Percentiles rank a stretch among this genome's conserved stretches.
These are phyloP conservation scores for Hypomontagnella submonticulosa DNA, from an alignment of 495 filamentous ascomycete species.

Conservation along the genomic window DNA sequence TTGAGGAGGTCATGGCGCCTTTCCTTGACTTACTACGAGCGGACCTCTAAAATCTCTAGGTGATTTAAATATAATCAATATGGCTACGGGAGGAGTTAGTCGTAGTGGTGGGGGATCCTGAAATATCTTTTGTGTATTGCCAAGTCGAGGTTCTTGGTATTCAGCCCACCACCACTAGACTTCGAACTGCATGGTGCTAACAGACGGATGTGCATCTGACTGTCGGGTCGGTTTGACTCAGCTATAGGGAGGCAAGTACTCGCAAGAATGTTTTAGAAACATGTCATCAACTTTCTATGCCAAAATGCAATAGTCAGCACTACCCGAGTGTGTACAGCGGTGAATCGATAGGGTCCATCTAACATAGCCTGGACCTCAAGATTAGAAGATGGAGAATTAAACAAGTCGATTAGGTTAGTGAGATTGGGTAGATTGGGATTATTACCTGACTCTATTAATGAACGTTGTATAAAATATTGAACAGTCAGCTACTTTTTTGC, in stretches of 20 bases:
- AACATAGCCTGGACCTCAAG: neutral
- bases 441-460: no score
- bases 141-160: constrained; percentile 37
- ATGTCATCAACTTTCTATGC: constrained; percentile 6
- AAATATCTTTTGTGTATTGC: constrained; percentile 19
- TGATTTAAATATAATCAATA: constrained; percentile 4
- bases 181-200: constrained; percentile 38
- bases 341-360: constrained; percentile 17
- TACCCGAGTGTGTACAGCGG: constrained; percentile 13
- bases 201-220: constrained; percentile 26
- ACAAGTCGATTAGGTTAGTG: no score
- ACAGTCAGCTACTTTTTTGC: no score
- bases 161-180: constrained; percentile 32
- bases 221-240: neutral
- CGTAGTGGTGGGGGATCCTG: constrained; percentile 18
- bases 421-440: no score
- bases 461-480: no score
- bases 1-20: constrained; percentile 38
- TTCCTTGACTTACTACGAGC: constrained; percentile 10
- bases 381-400: constrained; percentile 10
- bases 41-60: neutral
- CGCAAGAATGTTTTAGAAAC: constrained; percentile 5
- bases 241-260: neutral
- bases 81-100: constrained; percentile 17
- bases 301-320: constrained; percentile 21